These are phyloP conservation scores for Guillardia theta DNA, from an alignment of 78 protist species.

Conservation along the genomic window DNA sequence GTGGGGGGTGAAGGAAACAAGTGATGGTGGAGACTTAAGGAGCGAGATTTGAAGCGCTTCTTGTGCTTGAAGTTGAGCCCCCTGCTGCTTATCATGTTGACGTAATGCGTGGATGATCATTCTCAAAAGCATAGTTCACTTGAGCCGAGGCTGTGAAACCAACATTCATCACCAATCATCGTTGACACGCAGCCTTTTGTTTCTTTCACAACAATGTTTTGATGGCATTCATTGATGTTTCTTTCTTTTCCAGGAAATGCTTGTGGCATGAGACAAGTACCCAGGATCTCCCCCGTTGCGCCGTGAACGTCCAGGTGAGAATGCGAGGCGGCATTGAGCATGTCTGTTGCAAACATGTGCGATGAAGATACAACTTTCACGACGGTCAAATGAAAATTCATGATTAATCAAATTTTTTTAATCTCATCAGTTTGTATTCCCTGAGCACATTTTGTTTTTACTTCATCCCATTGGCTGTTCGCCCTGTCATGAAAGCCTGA, in stretches of 20 bases:
- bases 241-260: too few relatives aligned
- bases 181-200: background rate
- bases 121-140: background rate
- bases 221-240: background rate
- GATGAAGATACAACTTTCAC: slow-evolving; percentile 2
- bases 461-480: too few relatives aligned
- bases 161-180: background rate
- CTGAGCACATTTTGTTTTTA: too few relatives aligned
- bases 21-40: too few relatives aligned
- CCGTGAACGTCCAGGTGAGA: background rate
- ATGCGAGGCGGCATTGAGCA: background rate
- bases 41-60: too few relatives aligned
- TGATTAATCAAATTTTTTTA: too few relatives aligned
- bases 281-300: background rate
- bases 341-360: background rate
- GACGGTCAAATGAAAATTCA: background rate
- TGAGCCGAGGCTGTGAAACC: background rate
- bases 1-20: too few relatives aligned
- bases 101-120: background rate
- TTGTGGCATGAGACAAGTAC: background rate
- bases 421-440: slow-evolving; percentile 17
- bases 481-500: too few relatives aligned
- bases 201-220: background rate
- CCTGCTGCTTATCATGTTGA: too few relatives aligned
- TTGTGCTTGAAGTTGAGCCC: too few relatives aligned